These are phyloP conservation scores for Mycotypha africana DNA, from an alignment of 371 early-diverging fungal genomes.

Conservation along the genomic window DNA sequence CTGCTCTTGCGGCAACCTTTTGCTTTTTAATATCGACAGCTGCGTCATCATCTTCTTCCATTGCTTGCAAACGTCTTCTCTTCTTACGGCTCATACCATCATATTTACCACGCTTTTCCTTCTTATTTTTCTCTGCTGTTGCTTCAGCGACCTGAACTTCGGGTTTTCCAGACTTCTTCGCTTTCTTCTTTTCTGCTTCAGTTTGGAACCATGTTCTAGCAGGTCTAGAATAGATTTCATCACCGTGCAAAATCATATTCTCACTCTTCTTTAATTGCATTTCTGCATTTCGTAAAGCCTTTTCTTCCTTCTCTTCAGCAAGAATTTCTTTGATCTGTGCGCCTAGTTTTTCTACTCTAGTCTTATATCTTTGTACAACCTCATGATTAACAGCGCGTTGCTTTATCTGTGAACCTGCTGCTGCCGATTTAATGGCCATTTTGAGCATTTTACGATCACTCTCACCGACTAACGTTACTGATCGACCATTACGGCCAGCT, in stretches of 20 bases:
- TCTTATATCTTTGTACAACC: constrained; percentile 69
- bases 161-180: constrained; percentile 11
- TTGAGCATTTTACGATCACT: constrained; percentile 91
- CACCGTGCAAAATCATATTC: constrained; percentile 78
- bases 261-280: constrained; percentile 85
- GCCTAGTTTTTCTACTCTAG: constrained; percentile 57
- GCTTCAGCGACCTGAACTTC: not conserved
- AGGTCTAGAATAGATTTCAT: constrained; percentile 88
- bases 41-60: constrained; percentile 64
- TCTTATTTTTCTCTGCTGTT: not conserved
- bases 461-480: constrained; percentile 91
- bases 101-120: constrained; percentile 49
- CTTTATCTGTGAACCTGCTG: constrained; percentile 67
- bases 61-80: constrained; percentile 50
- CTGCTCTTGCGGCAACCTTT: no score
- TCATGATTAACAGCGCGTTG: constrained; percentile 81
- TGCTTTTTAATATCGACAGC: no score
- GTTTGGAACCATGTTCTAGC: constrained; percentile 94
- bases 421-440: constrained; percentile 83
- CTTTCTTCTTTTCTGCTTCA: constrained; percentile 49
- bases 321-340: constrained; percentile 74
- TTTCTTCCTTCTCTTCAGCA: constrained; percentile 82
- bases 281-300: constrained; percentile 67
- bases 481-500: constrained; percentile 84
- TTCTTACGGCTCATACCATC: constrained; percentile 67